A percentile compares a stretch with the other conserved stretches of the same genome.
Evolutionary conservation across 148 eudicot species (phyloP).

Genomic region (Heliosperma pusillum): DNA sequence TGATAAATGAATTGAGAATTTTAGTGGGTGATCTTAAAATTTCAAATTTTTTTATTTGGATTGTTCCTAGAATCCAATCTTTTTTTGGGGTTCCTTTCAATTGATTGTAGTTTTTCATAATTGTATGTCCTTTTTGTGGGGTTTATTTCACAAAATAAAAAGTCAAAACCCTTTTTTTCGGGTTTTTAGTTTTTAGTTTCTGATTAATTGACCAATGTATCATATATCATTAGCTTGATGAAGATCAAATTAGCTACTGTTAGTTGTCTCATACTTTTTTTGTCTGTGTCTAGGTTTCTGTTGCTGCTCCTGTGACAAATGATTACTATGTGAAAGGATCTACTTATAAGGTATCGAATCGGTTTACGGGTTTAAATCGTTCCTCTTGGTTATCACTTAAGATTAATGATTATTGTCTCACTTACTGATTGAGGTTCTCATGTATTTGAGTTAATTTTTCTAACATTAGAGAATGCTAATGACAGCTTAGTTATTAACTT

Average conservation of each 20-base stretch:
- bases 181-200: not conserved
- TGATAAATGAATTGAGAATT: constrained; percentile 6
- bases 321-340: constrained; percentile 47
- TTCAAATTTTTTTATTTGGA: not conserved
- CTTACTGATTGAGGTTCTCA: not conserved
- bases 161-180: constrained; percentile 15
- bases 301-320: constrained; percentile 35
- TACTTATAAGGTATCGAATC: constrained; percentile 41
- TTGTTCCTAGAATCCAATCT: not conserved
- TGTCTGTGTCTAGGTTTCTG: constrained; percentile 40
- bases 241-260: no score
- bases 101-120: no score
- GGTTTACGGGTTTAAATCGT: not conserved
- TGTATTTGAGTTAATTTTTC: not conserved
- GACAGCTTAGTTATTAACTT: not conserved
- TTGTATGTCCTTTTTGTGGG: constrained; percentile 9
- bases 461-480: no score
- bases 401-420: constrained; percentile 2
- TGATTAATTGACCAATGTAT: not conserved
- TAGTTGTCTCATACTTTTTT: constrained; percentile 1
- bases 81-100: not conserved
- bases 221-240: not conserved
- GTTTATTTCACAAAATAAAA: constrained; percentile 4
- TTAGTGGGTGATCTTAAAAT: not conserved
- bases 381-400: not conserved